phyloP scores from a whole-genome alignment of 1,284 basidiomycete genomes.

The Apiotrichum siamense region DNA sequence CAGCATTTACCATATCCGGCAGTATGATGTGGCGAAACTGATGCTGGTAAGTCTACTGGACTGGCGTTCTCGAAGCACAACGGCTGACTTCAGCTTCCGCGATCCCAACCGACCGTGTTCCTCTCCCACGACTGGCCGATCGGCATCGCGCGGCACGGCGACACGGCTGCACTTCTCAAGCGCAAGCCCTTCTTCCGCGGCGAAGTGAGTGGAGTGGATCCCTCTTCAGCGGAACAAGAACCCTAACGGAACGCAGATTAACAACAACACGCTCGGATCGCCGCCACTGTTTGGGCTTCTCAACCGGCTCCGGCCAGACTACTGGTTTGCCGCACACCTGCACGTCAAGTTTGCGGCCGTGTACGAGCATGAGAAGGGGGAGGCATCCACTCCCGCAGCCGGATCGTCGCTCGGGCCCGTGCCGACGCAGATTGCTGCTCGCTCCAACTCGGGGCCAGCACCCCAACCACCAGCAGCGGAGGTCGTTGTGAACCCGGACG shows the following conservation, averaged over 20 bases:
- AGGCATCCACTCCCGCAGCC: constrained; percentile 6
- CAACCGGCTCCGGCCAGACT: constrained; percentile 65
- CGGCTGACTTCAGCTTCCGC: constrained; percentile 16
- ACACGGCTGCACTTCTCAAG: constrained; percentile 60
- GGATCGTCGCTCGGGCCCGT: not conserved
- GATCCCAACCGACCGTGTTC: constrained; percentile 56
- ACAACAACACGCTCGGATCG: constrained; percentile 70
- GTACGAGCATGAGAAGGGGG: constrained; percentile 59
- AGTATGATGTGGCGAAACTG: constrained; percentile 74
- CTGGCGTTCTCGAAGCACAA: not conserved
- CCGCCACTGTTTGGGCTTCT: constrained; percentile 81
- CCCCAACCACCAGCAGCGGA: constrained; percentile 1
- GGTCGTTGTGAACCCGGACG: constrained; percentile 58
- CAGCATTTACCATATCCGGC: constrained; percentile 85
- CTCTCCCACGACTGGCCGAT: constrained; percentile 97
- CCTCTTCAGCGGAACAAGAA: not conserved
- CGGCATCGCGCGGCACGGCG: constrained; percentile 74
- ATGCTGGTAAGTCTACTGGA: constrained; percentile 59
- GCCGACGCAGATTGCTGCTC: too few relatives aligned
- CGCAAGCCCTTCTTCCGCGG: constrained; percentile 75
- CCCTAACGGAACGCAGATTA: constrained; percentile 43
- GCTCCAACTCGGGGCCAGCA: not conserved
- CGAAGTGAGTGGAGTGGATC: constrained; percentile 50
- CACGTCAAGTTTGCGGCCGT: constrained; percentile 77
- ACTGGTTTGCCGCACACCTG: constrained; percentile 95